Evolutionary conservation across 768 basidiomycete genomes (phyloP), one percentile per base, ranked within the genome.

Genomic region (Sporobolomyces pararoseus): DNA sequence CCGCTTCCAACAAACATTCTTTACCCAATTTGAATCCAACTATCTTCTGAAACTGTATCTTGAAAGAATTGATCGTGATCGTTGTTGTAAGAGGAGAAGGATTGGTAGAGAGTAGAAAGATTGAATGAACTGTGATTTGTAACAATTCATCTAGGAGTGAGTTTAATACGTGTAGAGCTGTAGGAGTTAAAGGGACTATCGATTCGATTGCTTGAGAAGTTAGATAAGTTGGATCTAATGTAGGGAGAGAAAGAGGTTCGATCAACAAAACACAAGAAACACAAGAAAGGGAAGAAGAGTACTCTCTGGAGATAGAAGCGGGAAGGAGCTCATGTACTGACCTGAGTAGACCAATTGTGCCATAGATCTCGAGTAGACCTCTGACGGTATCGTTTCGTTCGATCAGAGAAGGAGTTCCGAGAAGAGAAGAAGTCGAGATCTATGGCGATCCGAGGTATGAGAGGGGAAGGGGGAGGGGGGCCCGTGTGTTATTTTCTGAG

Each of bases 1-100:
- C 94, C 0, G 94, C 94, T 80, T 97, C 94, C 57, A 93, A 82
- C 23, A 95, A 82, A 4, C 92, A 92, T 78, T 93, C 90, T 80
- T 96, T 91, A 55, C 92, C 94, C 52, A 96, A 83, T 7, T 88
- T 90, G 12, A 90, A 88, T 34, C 92, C 81, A 47, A 89, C 82
- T 76, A 84, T 86, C 67, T 89, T 83, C 46, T 92, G 80, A 66
- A 87, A 87, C 7, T 62, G 60, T 2, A 85, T 83, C 74, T 89
- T 87, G 65, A 94, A 83, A 69, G 85, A 86, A 67, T 90, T 85
- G 10, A 90, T 89, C 31, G 85, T 81, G 52, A 93, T 82, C 37
- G 64, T 54, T 10, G 23, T 14, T 47, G 7, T 47, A 25, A 58
- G 57, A 35, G 25, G 4, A 0, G 12, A 9, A 9, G 23, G 50